These are phyloP conservation scores for Knoxia roxburghii DNA, from an alignment of 257 asterid genomes.

Conservation along the genomic window DNA sequence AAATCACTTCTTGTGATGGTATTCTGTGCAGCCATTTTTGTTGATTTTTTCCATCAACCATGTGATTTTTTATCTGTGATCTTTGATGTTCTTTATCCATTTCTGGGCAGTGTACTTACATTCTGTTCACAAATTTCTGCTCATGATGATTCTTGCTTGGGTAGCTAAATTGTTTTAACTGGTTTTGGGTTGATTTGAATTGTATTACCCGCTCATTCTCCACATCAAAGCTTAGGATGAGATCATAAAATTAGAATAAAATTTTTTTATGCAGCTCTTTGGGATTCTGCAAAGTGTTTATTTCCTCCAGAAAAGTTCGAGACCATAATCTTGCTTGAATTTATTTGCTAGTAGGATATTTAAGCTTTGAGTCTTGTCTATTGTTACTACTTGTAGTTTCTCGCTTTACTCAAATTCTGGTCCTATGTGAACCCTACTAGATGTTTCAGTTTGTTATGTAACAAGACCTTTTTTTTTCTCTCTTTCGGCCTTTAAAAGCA, in stretches of 20 bases:
- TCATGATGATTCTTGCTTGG: neutral
- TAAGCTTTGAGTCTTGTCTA: neutral
- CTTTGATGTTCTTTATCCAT: neutral
- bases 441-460: neutral
- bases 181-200: neutral
- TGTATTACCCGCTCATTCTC: neutral
- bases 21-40: neutral
- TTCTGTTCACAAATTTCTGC: neutral
- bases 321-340: neutral
- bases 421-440: neutral
- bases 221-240: neutral
- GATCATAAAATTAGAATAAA: neutral
- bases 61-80: conserved; percentile 5
- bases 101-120: neutral
- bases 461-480: neutral
- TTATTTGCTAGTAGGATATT: neutral
- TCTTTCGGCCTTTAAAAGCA: neutral
- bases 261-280: neutral
- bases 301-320: neutral
- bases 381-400: neutral
- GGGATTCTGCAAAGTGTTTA: neutral
- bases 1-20: neutral
- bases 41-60: neutral
- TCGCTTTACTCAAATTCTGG: neutral
- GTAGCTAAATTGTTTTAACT: neutral